A percentile compares a stretch with the other conserved stretches of the same genome.
Conservation (phyloP, 2,329 filamentous ascomycete species). For the Xylariaceae sp. region DNA sequence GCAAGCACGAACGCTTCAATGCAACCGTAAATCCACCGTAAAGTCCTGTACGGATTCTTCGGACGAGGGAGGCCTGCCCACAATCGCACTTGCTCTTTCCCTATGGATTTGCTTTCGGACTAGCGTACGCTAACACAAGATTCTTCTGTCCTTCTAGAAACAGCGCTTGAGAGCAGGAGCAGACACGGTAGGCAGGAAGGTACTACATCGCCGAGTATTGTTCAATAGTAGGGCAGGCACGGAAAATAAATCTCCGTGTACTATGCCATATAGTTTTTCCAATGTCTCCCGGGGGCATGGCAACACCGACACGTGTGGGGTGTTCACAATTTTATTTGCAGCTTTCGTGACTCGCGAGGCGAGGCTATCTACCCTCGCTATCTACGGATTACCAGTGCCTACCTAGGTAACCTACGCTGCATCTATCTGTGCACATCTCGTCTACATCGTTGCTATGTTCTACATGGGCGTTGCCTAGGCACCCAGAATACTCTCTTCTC, state of each 20-base stretch:
- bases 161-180: not conserved
- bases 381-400: not conserved
- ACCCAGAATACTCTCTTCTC: no score
- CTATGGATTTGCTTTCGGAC: no score
- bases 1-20: no score
- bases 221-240: not conserved
- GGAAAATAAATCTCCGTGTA: not conserved
- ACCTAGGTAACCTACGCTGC: no score
- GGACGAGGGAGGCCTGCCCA: no score
- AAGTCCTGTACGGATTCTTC: no score
- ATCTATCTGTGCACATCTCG: no score
- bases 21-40: no score
- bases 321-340: not conserved
- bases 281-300: not conserved
- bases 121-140: not conserved
- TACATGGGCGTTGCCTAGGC: no score
- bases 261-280: not conserved
- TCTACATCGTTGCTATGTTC: no score
- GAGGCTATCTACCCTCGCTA: not conserved
- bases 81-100: no score
- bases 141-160: not conserved
- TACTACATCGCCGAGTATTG: not conserved
- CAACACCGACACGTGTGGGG: not conserved
- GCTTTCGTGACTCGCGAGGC: not conserved
- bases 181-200: not conserved